Evolutionary conservation across 2,329 filamentous ascomycete species (phyloP), one percentile per base, ranked within the genome.

Genomic region (Albophoma yamanashiensis): DNA sequence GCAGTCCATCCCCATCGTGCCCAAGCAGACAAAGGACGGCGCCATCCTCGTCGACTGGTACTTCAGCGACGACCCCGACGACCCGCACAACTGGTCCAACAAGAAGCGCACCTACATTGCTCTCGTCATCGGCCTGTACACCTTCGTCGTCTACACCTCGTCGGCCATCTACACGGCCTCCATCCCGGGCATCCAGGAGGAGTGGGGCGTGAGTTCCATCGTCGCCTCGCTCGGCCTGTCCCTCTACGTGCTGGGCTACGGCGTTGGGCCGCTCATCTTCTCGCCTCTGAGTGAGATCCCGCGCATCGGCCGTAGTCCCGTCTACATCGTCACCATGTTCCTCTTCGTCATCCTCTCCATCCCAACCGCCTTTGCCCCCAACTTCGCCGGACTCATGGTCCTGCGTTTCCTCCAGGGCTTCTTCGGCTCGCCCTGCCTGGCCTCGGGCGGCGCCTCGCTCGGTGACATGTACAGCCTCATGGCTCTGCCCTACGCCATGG

Each of bases 221-320:
- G 75, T 79, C 12, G 81, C 83, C 2, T 79, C 80, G 0, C 74
- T 88, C 0, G 84, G 83, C 0, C 75, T 88, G 6, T 79, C 83
- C 0, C 77, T 88, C 61, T 88, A 87, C 66, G 84, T 88, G 1
- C 72, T 87, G 0, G 85, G 83, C 1, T 85, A 85, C 62, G 85
- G 86, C 15, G 72, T 85, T 20, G 87, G 86, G 0, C 86, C 87
- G 0, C 71, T 89, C 34, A 62, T 90, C 31, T 89, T 84, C 72
- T 84, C 84, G 0, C 88, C 88, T 0, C 71, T 90, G 50, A 82
- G 78, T 56, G 88, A 91, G 72, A 82, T 90, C 27, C 85, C 87
- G 0, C 68, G 78, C 55, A 80, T 90, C 57, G 88, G 88, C 2
- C 79, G 88, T 8, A 89, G 86, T 65, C 82, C 83, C 0, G 81